A percentile compares a stretch with the other conserved stretches of the same genome.
Evolutionary conservation across 257 asterid species (phyloP).

Genomic region (Capsicum rhomboideum): DNA sequence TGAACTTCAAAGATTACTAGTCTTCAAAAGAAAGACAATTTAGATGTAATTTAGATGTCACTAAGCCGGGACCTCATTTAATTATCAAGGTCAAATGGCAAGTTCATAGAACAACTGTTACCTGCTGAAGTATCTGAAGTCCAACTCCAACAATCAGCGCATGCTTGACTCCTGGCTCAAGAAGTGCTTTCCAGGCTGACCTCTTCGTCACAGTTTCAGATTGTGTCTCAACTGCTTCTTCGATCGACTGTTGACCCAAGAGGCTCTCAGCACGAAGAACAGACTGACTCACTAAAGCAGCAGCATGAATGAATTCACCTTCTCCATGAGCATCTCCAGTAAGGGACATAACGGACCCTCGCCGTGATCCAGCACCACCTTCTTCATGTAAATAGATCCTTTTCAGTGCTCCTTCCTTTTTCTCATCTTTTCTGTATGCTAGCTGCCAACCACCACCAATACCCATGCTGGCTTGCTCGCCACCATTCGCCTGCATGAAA

Average conservation of each 20-base stretch:
- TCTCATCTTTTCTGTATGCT: constrained; percentile 78
- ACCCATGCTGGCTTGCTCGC: constrained; percentile 64
- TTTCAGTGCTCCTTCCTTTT: constrained; percentile 48
- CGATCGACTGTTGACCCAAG: constrained; percentile 36
- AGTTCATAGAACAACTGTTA: constrained; percentile 7
- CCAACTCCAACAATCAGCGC: constrained; percentile 86
- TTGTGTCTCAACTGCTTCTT: constrained; percentile 38
- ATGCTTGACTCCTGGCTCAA: constrained; percentile 94
- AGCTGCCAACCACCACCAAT: constrained; percentile 98
- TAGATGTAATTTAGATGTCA: not conserved
- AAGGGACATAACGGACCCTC: constrained; percentile 62
- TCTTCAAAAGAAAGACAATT: not conserved
- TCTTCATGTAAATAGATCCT: constrained; percentile 88
- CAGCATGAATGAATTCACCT: constrained; percentile 62
- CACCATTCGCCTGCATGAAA: not conserved
- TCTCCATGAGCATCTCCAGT: constrained; percentile 42
- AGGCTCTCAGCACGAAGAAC: constrained; percentile 56
- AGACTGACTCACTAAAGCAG: constrained; percentile 89
- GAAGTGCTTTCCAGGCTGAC: constrained; percentile 67
- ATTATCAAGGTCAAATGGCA: not conserved
- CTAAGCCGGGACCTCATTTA: not conserved
- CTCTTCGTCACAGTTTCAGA: constrained; percentile 30
- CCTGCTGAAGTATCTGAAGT: constrained; percentile 97
- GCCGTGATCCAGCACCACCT: constrained; percentile 53
- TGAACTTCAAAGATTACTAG: not conserved